Evolutionary conservation across 2,329 filamentous ascomycete species (phyloP).

Genomic region (Aspergillus phoenicis): DNA sequence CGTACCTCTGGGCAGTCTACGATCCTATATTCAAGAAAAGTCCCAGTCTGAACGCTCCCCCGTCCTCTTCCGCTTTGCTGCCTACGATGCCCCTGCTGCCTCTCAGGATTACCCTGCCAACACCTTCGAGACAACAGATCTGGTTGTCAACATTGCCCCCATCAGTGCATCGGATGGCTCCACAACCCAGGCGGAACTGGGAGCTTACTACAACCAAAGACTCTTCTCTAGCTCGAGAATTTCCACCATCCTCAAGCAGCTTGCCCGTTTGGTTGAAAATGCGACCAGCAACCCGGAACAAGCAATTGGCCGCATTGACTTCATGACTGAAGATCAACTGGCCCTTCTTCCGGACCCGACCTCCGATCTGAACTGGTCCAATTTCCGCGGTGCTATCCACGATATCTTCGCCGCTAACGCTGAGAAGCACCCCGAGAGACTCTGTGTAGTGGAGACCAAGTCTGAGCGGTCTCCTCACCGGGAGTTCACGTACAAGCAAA

Average conservation of each 20-base stretch:
- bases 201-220: slow-evolving; percentile 49
- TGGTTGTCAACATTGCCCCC: slow-evolving; percentile 44
- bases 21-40: slow-evolving; percentile 45
- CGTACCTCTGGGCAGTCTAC: slow-evolving; percentile 45
- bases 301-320: slow-evolving; percentile 47
- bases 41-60: slow-evolving; percentile 43
- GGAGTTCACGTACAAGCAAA: slow-evolving; percentile 80
- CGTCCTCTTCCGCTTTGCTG: slow-evolving; percentile 51
- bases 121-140: slow-evolving; percentile 48
- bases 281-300: slow-evolving; percentile 44
- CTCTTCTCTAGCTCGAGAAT: slow-evolving; percentile 51
- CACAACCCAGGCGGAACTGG: slow-evolving; percentile 34
- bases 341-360: slow-evolving; percentile 46
- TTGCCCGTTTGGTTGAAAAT: slow-evolving; percentile 45
- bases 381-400: slow-evolving; percentile 48
- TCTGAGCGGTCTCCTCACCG: slow-evolving; percentile 57
- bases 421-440: slow-evolving; percentile 65
- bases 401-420: slow-evolving; percentile 56
- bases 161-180: slow-evolving; percentile 25
- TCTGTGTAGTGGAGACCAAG: slow-evolving; percentile 69
- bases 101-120: slow-evolving; percentile 46
- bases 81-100: slow-evolving; percentile 48
- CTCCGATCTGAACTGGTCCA: slow-evolving; percentile 48
- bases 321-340: slow-evolving; percentile 41
- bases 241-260: slow-evolving; percentile 46